Conservation (phyloP, 768 basidiomycete genomes). For the Amanita polypyramis region DNA sequence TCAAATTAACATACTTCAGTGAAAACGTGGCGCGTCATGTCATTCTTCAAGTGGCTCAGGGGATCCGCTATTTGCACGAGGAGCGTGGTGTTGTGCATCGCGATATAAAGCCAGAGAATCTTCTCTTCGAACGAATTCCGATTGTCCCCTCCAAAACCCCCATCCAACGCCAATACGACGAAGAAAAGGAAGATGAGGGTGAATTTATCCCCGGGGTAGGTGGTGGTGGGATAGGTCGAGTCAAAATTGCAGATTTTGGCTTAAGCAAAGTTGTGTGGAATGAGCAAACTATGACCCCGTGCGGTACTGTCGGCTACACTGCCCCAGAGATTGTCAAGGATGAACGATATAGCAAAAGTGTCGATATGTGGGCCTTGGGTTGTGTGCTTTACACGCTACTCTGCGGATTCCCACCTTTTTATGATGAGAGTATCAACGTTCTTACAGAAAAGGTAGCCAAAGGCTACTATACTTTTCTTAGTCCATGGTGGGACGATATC, state of each 20-base stretch:
- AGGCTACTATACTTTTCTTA: slow-evolving; percentile 96
- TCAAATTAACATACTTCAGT: slow-evolving; percentile 97
- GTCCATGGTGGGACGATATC: slow-evolving; percentile 99
- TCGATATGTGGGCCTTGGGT: slow-evolving; percentile 99
- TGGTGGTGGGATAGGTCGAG: slow-evolving; percentile 93
- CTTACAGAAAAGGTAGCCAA: slow-evolving; percentile 96
- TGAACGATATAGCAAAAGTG: slow-evolving; percentile 91
- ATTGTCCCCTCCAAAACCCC: slow-evolving; percentile 77
- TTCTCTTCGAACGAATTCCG: slow-evolving; percentile 88
- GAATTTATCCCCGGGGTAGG: slow-evolving; percentile 89
- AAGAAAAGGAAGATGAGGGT: slow-evolving; percentile 98
- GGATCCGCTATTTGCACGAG: slow-evolving; percentile 92
- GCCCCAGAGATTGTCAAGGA: slow-evolving; percentile 99
- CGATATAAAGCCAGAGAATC: slow-evolving; percentile 98
- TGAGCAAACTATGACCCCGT: slow-evolving; percentile 98
- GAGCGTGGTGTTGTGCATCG: slow-evolving; percentile 97
- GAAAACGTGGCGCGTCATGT: slow-evolving; percentile 97
- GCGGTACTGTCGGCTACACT: slow-evolving; percentile 99
- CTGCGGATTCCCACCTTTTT: slow-evolving; percentile 97
- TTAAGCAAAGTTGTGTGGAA: slow-evolving; percentile 98
- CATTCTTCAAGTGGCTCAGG: slow-evolving; percentile 90
- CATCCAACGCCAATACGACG: slow-evolving; percentile 80
- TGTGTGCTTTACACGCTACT: slow-evolving; percentile 98
- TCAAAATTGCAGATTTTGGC: slow-evolving; percentile 99
- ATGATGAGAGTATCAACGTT: slow-evolving; percentile 97